Base-by-base conservation (phyloP, 2,329 filamentous ascomycete genomes). In the Phymatotrichopsis omnivora region DNA sequence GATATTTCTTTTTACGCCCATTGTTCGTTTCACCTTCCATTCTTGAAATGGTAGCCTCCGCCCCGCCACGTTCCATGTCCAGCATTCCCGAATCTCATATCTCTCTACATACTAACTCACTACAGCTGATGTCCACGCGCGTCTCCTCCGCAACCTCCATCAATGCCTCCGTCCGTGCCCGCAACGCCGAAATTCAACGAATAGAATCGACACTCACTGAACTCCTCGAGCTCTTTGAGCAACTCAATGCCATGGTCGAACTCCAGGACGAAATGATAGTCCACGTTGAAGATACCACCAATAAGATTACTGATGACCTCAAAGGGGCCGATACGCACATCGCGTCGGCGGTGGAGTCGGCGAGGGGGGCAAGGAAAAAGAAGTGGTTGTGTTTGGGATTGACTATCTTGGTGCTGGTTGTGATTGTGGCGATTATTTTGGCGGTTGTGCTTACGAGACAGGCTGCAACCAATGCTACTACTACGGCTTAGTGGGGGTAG, bases 331-430 rank as follows among this genome's bases (percentile, higher is more conserved):
- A 83, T 63, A 68, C 69, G 50, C 73, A 89, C 57, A 74, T 89
- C 49, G 71, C 73, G 56, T 70, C 75, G 60, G 82, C 78, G 49
- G 82, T 80, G 56, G 69, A 74, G 53, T 73, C 74, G 57, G 82
- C 82, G 38, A 70, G 74, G 55, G 72, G 75, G 57, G 73, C 75
- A 57, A 74, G 82, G 58, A 82, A 78, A 68, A 74, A 85, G 65
- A 89, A 89, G 71, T 87, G 84, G 83, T 85, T 75, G 73, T 84
- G 80, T 60, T 67, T 83, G 51, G 65, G 76, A 51, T 68, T 86
- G 34, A 59, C 47, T 36, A 36, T 55, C 31, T 25, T 10, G 12
- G 52, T 53, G 19, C 23, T 65, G 22, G 57, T 72, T 16, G 49
- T 65, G 19, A 71, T 73, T 50, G 52, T 70, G 20, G 55, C 53